phyloP scores from a whole-genome alignment of 225 moss, liverwort and hornwort genomes.

The Marchantia paleacea region DNA sequence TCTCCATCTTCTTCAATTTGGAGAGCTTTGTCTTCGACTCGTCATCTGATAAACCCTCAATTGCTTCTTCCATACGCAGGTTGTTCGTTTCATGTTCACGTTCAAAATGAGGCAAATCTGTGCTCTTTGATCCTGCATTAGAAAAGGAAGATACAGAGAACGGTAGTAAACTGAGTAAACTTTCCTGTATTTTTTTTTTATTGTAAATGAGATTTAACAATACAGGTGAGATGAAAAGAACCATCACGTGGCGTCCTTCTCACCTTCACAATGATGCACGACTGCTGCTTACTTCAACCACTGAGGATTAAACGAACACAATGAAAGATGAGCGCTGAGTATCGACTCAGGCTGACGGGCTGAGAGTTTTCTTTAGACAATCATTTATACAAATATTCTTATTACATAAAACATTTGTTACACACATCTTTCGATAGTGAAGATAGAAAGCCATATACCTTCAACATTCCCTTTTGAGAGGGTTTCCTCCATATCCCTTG shows the following conservation, averaged over 20 bases:
- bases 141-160: neutral
- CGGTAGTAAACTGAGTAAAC: too few relatives aligned
- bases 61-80: constrained; percentile 1
- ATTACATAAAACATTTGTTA: neutral
- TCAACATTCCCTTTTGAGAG: neutral
- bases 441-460: neutral
- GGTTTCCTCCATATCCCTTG: neutral
- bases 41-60: neutral
- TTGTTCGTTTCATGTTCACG: constrained; percentile 3
- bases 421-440: neutral
- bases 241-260: neutral
- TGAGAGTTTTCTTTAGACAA: too few relatives aligned
- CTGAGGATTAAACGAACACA: too few relatives aligned
- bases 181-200: too few relatives aligned
- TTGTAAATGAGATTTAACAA: too few relatives aligned
- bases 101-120: neutral
- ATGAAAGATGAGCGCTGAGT: too few relatives aligned
- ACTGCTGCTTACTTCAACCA: neutral
- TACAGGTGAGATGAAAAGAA: neutral
- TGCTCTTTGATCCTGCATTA: neutral
- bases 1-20: constrained; percentile 2
- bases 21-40: constrained; percentile 1
- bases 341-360: too few relatives aligned
- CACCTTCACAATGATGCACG: neutral
- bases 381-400: too few relatives aligned